Base-by-base conservation (phyloP, 2,329 filamentous ascomycete genomes). In the Cercospora sp. region DNA sequence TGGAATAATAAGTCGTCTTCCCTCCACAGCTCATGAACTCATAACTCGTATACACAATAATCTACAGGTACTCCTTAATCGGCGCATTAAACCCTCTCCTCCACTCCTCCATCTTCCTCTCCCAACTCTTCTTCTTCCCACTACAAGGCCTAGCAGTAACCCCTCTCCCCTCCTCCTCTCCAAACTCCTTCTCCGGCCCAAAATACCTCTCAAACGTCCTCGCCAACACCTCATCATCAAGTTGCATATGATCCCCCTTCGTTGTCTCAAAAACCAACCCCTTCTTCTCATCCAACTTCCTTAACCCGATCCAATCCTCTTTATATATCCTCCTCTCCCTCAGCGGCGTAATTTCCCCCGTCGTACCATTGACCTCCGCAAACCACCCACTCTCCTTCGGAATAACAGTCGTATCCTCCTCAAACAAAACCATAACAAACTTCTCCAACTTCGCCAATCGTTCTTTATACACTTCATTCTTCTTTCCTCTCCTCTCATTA, bases 351-450 rank as follows among this genome's bases (percentile, higher is more conserved):
- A 89, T 83, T 69, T 89, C 85, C 1, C 83, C 84, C 68, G 76
- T 82, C 3, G 88, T 91, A 37, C 83, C 84, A 79, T 95, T 93
- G 59, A 95, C 90, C 78, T 98, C 93, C 45, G 89, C 88, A 78
- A 98, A 99, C 91, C 93, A 97, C 5, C 90, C 86, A 49, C 89
- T 92, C 85, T 97, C 91, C 84, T 94, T 97, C 49, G 95, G 95
- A 61, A 97, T 87, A 34, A 94, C 92, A 28, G 91, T 92, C 40
- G 84, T 88, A 81, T 99, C 95, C 12, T 97, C 88, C 70, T 89
- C 89, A 77, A 98, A 99, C 80, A 97, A 83, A 78, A 91, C 93
- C 91, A 98, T 91, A 71, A 91, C 92, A 71, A 98, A 91, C 74
- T 90, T 90, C 75, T 91, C 87, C 77, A 99, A 78, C 37, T 76